Percentiles rank a stretch among this genome's conserved stretches.
These are phyloP conservation scores for Avena insularis DNA, from an alignment of 176 grass and related monocot species.

Conservation along the genomic window DNA sequence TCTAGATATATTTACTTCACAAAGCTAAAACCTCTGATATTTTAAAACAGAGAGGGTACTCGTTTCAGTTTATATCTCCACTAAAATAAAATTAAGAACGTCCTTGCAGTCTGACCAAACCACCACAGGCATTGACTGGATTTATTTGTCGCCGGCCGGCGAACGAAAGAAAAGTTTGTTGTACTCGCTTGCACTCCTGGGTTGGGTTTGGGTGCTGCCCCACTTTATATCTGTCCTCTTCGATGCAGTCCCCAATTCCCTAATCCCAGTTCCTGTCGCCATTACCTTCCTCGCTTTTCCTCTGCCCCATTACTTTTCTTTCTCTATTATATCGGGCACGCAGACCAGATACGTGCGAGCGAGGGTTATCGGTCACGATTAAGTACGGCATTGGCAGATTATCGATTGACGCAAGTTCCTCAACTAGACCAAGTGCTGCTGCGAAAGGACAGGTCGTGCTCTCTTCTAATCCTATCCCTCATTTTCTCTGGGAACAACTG, in stretches of 20 bases:
- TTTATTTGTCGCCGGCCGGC: not conserved
- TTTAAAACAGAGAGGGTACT: no score
- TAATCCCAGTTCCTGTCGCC: slow-evolving; percentile 30
- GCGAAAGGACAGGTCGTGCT: no score
- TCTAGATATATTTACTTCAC: no score
- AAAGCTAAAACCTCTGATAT: no score
- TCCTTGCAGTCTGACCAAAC: slow-evolving; percentile 29
- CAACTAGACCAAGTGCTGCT: no score
- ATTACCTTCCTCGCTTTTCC: not conserved
- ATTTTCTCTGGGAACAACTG: no score
- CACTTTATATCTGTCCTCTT: not conserved
- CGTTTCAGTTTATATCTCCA: no score
- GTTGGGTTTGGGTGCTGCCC: not conserved
- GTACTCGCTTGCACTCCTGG: slow-evolving; percentile 54
- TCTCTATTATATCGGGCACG: not conserved
- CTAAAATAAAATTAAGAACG: not conserved
- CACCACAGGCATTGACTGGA: slow-evolving; percentile 10
- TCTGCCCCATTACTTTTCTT: not conserved
- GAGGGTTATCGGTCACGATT: no score
- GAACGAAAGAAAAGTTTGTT: slow-evolving; percentile 9
- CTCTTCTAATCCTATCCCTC: no score
- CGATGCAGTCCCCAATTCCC: not conserved
- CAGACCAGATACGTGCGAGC: no score
- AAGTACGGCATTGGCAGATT: no score
- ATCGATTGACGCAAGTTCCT: no score